Base-by-base conservation (phyloP, 352 stramenopile species). In the Pythium guiyangense region DNA sequence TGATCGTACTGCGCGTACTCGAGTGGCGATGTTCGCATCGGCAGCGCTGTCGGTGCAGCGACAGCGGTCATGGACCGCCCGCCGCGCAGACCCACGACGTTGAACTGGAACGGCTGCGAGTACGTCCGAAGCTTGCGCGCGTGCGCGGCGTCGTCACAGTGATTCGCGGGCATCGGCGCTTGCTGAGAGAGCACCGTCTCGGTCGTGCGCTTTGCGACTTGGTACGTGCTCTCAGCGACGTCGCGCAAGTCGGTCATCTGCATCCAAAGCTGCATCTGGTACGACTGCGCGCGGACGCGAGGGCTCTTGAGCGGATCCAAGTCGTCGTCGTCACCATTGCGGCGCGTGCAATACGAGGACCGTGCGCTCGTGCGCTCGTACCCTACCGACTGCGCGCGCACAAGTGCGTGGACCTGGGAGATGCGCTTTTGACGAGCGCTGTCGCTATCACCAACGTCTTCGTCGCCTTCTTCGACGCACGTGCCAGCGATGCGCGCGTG, bases 211-310 rank as follows among this genome's bases (percentile, higher is more conserved):
- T 74, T 58, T 2, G 76, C 66, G 35, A 84, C 73, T 57, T 87
- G 73, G 65, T 87, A 88, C 59, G 80, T 88, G 25, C 64, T 75
- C 67, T 90, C 80, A 3, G 66, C 77, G 22, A 74, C 70, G 59
- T 70, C 70, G 49, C 74, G 80, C 49, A 90, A 62, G 60, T 87
- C 74, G 58, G 86, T 77, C 80, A 90, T 88, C 59, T 87, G 80
- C 62, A 79, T 69, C 67, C 75, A 80, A 40, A 90, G 70, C 64
- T 88, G 71, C 62, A 78, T 74, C 65, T 90, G 75, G 52, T 87
- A 84, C 52, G 60, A 69, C 29, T 67, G 70, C 27, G 67, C 70
- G 37, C 71, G 69, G 10, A 67, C 49, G 26, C 57, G 26, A 12
- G 52, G 64, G 31, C 42, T 27, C 31, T 56, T 47, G 6, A 45